A percentile compares a stretch with the other conserved stretches of the same genome.
Conservation (phyloP, 176 grass and related monocot species). For the Oryza nivara region DNA sequence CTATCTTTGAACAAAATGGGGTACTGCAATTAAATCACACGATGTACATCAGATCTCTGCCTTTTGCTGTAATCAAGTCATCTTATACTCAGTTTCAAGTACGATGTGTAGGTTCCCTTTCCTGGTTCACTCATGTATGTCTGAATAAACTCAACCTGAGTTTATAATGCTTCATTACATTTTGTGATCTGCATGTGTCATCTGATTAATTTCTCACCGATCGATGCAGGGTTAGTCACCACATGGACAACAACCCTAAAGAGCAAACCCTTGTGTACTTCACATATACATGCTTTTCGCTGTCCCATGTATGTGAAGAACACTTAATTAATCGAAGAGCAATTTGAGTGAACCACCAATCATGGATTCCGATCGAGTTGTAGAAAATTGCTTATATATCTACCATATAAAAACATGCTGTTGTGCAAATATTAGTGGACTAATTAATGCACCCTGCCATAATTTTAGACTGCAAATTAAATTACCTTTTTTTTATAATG, state of each 20-base stretch:
- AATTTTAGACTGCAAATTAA: too few species aligned
- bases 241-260: conserved; percentile 9
- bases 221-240: not conserved
- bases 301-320: not conserved
- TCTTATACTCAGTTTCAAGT: conserved; percentile 32
- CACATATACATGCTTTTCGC: not conserved
- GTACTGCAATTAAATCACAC: not conserved
- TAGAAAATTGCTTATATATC: not conserved
- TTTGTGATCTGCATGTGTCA: conserved; percentile 39
- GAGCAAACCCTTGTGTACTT: not conserved
- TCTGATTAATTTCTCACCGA: conserved; percentile 18
- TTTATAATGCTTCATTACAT: conserved; percentile 35
- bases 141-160: conserved; percentile 15
- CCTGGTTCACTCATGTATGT: conserved; percentile 37
- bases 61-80: conserved; percentile 29
- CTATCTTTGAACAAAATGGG: not conserved
- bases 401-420: not conserved
- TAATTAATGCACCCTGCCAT: not conserved
- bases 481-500: too few species aligned
- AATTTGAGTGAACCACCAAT: not conserved
- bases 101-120: conserved; percentile 39
- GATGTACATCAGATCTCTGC: conserved; percentile 38
- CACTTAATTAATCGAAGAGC: not conserved
- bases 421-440: not conserved
- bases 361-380: not conserved